Conservation (phyloP, 805 yeast species). For the Maudiozyma barnettii region DNA sequence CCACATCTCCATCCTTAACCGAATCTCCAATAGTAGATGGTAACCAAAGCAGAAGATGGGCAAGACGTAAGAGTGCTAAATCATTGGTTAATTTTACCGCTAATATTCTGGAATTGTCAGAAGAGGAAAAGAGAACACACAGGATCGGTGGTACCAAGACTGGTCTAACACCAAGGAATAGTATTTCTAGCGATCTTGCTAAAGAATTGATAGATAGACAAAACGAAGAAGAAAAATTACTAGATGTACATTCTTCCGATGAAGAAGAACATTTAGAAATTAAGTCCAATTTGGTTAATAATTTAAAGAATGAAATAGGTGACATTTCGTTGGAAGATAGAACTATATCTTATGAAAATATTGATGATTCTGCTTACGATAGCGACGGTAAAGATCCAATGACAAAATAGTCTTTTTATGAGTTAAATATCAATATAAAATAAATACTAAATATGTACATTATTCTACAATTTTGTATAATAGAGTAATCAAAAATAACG, state of each 20-base stretch:
- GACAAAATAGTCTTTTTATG: not conserved
- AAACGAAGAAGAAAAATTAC: not conserved
- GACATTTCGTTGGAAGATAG: not conserved
- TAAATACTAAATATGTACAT: too few relatives aligned
- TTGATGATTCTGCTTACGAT: not conserved
- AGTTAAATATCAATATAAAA: too few relatives aligned
- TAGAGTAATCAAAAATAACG: too few relatives aligned
- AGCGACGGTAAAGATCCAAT: conserved; percentile 1
- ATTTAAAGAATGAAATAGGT: not conserved
- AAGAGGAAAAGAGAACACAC: conserved; percentile 39
- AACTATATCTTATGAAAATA: not conserved
- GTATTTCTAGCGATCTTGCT: conserved; percentile 13
- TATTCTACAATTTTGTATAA: too few relatives aligned
- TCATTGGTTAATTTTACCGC: conserved; percentile 62
- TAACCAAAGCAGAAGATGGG: conserved; percentile 39
- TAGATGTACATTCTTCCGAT: not conserved
- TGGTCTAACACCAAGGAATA: conserved; percentile 19
- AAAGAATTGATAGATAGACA: not conserved
- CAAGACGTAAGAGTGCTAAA: conserved; percentile 65
- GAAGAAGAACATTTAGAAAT: not conserved
- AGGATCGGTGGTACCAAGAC: conserved; percentile 17
- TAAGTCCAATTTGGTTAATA: not conserved
- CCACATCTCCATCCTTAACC: conserved; percentile 6
- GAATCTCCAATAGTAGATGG: conserved; percentile 6
- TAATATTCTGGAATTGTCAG: conserved; percentile 55